Base-by-base conservation (phyloP, 352 stramenopile genomes). In the Phytophthora citrophthora region DNA sequence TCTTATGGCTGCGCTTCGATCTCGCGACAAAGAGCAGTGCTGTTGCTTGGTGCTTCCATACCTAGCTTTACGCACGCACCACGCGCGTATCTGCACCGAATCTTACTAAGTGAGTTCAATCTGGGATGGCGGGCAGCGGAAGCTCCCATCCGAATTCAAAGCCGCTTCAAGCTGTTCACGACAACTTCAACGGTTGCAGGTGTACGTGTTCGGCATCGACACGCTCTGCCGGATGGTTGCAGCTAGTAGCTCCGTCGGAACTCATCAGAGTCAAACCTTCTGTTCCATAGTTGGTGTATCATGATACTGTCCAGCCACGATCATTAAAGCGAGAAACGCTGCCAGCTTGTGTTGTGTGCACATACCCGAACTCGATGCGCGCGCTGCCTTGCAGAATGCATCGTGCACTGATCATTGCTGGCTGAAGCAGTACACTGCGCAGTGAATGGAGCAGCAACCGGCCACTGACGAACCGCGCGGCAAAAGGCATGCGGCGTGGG, bases 141-240 rank as follows among this genome's bases (percentile, higher is more conserved):
- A 11, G 8, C 29, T 32, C 29, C 27, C 8, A 32, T 4, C 8
- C 29, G 29, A 11, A 32, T 32, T 9, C 29, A 0, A 8, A 32
- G 8, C 27, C 7, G 29, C 5, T 32, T 32, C 6, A 32, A 32
- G 29, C 29, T 3, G 29, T 32, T 32, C 29, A 32, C 29, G 11
- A 3, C 18, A 47, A 47, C 41, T 47, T 47, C 41, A 47, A 47
- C 41, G 18, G 20, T n/a, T 31, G 24, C 8, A 11, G 7, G 8
- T 32, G 29, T 32, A 32, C 29, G 29, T 32, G 29, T 32, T 32
- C 29, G 29, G 29, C 29, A 32, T 32, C 29, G 29, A 32, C 29
- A 11, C 41, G 41, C 16, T 47, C 41, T 29, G 11, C 41, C 41
- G 20, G 41, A 29, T 31, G 41, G 41, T 47, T 47, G 41, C 41